Base-by-base conservation (phyloP, 371 early-diverging fungal genomes). In the Mucor plumbeus region DNA sequence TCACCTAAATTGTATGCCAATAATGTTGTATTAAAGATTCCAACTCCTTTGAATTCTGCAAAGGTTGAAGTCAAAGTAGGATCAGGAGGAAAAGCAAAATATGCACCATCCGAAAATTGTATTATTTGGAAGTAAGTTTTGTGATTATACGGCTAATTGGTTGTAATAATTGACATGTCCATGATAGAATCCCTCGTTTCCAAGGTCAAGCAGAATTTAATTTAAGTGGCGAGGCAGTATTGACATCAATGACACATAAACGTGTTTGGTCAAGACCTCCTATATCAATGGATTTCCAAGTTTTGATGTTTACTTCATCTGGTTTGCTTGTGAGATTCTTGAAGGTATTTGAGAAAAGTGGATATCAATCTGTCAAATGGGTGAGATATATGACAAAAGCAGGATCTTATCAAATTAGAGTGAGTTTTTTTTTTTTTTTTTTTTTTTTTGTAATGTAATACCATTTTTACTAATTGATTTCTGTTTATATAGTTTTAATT, bases 311-410 rank as follows among this genome's bases (percentile, higher is more conserved):
- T 72, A 94, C 94, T n/a, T 91, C 92, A 10, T 94, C 94, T 7
- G 95, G 95, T 35, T 74, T 95, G 64, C 82, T 93, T 72, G 96
- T 96, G 21, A 85, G 94, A 69, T 96, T 92, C 83, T 72, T 96
- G 58, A 95, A 96, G 78, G 93, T 95, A 34, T 94, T 95, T 82
- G 96, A 96, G 69, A 94, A 94, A 84, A 90, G 90, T 68, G 91
- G 91, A 67, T 96, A 96, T 70, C 89, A 92, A 62, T 91, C 90
- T 69, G 94, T 94, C 43, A 94, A 94, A 75, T 95, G 96, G 96
- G 95, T 96, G n/a, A 80, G 96, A 68, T 96, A 96, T 75, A 89
- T 94, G 89, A 94, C 96, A 61, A 94, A 93, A 65, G 94, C 94
- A 15, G 95, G 95, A 10, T 88, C 89, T 56, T 95, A 95, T 76